Percentiles rank a stretch among this genome's conserved stretches.
Conservation (phyloP, 345 rosid genomes). For the Boechera stricta region DNA sequence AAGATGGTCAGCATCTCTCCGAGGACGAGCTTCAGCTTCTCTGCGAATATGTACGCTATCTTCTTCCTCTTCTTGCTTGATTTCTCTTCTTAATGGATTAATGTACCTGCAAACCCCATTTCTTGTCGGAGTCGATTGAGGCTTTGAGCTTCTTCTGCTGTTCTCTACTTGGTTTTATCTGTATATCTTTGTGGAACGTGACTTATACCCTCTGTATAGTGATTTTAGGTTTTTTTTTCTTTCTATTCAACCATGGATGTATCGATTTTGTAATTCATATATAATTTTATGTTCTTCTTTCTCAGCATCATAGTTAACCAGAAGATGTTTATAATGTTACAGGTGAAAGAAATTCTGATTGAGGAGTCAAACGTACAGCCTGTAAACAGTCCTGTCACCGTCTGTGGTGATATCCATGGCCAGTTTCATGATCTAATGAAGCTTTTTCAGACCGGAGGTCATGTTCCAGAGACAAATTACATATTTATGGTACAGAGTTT, state of each 20-base stretch:
- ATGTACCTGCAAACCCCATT: constrained; percentile 4
- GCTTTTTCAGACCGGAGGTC: constrained; percentile 97
- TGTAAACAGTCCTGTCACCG: constrained; percentile 98
- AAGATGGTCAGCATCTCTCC: constrained; percentile 90
- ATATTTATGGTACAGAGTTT: constrained; percentile 78
- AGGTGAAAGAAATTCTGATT: constrained; percentile 94
- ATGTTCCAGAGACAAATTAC: constrained; percentile 97
- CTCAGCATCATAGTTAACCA: background rate
- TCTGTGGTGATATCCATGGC: constrained; percentile 98
- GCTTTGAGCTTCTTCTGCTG: constrained; percentile 1
- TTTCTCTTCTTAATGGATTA: constrained; percentile 25
- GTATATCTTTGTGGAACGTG: constrained; percentile 2
- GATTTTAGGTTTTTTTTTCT: constrained; percentile 32
- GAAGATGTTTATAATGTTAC: constrained; percentile 29
- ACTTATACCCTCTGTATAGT: constrained; percentile 4
- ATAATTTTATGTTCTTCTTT: background rate
- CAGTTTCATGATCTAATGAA: constrained; percentile 99
- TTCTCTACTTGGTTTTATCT: constrained; percentile 11
- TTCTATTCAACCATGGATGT: background rate
- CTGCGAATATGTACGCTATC: constrained; percentile 79
- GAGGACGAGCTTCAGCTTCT: constrained; percentile 99
- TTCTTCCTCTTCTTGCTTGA: constrained; percentile 23
- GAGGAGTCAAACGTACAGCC: constrained; percentile 99
- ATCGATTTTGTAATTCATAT: background rate
- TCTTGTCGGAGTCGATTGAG: background rate